Evolutionary conservation across 345 rosid genomes (phyloP).

Genomic region (Euphorbia lathyris): DNA sequence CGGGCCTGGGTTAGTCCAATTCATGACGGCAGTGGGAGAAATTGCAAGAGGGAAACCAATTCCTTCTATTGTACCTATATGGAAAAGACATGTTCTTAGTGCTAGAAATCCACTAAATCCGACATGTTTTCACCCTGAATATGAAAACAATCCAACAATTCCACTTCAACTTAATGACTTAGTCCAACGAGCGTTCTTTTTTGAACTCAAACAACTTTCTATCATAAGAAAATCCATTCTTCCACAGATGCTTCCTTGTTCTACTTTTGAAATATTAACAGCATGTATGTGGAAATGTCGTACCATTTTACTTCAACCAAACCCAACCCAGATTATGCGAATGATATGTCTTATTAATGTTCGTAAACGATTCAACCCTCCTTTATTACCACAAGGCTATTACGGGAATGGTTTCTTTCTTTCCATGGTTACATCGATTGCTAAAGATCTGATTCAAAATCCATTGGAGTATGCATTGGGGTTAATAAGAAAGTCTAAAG

Average conservation of each 20-base stretch:
- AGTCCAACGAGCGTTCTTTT: not conserved
- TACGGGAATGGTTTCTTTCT: constrained; percentile 36
- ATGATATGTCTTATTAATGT: not conserved
- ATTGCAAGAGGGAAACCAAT: not conserved
- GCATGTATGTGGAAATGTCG: constrained; percentile 29
- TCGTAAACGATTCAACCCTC: not conserved
- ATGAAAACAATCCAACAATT: not conserved
- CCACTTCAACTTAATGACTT: not conserved
- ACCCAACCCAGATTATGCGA: constrained; percentile 8
- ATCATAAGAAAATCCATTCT: not conserved
- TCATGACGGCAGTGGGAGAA: constrained; percentile 4
- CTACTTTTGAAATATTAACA: constrained; percentile 10
- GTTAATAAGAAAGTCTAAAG: constrained; percentile 23
- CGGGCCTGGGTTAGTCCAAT: not conserved
- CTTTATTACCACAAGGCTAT: constrained; percentile 18
- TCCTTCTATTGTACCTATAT: not conserved
- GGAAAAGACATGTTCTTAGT: constrained; percentile 9
- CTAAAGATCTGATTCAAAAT: constrained; percentile 5
- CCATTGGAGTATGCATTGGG: constrained; percentile 28
- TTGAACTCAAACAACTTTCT: not conserved
- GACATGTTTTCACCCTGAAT: not conserved
- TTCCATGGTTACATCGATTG: constrained; percentile 23
- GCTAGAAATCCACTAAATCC: not conserved
- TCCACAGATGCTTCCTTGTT: not conserved
- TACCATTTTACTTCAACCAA: not conserved